Evolutionary conservation across 2,329 filamentous ascomycete genomes (phyloP), one percentile per base, ranked within the genome.

Genomic region (Fusarium luffae): DNA sequence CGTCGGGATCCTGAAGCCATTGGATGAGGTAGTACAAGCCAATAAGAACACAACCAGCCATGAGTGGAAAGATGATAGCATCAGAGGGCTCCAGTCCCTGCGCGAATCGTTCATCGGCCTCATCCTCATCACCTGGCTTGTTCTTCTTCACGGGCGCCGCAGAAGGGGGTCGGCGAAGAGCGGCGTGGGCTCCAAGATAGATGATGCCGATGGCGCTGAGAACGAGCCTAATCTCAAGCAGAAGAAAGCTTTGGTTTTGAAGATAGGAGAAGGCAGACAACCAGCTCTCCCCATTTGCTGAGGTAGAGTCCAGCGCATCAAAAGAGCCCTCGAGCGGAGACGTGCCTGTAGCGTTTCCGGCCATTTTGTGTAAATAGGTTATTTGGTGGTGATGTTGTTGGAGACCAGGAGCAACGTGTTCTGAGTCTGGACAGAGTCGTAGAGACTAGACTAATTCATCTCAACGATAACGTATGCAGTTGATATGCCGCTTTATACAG

Each of bases 1-100:
- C 83, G 13, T 89, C 85, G 1, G 94, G 90, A 75, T 97, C 93
- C 70, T 95, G 85, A 58, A 98, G 87, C 87, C 91, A 96, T 78
- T 97, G 93, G 77, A 98, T 93, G 63, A 97, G 84, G 74, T 94
- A 90, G 82, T 98, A 98, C 14, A 98, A 84, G 7, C 89, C 89
- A 43, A 89, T 85, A 11, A 98, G 87, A 2, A 91, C 89, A 12
- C 84, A 75, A 3, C 90, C 93, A 8, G 94, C 94, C 57, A 94
- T 83, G 32, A 98, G 72, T 3, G 95, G 96, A 68, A 98, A 92
- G 74, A 97, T 79, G 71, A 98, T 88, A 49, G 93, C 95, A 79
- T 98, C 95, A 0, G 88, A 90, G 3, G 92, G 89, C 59, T 81
- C 79, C 11, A 89, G 85, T 76, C 65, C 88, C 82, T 70, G 88